These are phyloP conservation scores for Rhexocercosporidium sp. DNA, from an alignment of 2,329 filamentous ascomycete species.

Conservation along the genomic window DNA sequence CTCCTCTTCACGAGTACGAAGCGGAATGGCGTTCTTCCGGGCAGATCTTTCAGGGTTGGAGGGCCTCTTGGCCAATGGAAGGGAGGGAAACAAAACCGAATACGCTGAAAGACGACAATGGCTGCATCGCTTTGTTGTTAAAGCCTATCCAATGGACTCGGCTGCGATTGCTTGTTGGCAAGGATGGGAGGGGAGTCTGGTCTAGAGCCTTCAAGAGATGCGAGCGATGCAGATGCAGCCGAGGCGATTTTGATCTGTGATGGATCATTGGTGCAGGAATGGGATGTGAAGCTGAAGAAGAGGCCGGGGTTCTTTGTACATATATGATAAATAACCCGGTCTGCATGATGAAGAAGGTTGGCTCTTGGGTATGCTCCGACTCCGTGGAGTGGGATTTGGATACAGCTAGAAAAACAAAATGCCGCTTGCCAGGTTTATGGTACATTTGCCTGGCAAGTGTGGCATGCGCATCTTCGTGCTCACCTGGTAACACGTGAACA, in stretches of 20 bases:
- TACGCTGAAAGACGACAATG: slow-evolving; percentile 9
- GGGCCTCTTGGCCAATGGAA: neutral
- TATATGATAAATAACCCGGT: no score
- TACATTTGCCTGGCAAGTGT: neutral
- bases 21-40: slow-evolving; percentile 9
- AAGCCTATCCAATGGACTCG: neutral
- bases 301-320: no score
- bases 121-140: no score
- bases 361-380: neutral
- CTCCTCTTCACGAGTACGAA: slow-evolving; percentile 11
- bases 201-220: no score
- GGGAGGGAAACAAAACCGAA: slow-evolving; percentile 9
- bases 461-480: neutral
- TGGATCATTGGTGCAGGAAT: no score
- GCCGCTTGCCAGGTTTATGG: neutral
- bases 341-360: no score
- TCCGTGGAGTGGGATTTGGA: neutral
- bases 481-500: no score
- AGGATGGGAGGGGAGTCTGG: neutral
- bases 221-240: no score
- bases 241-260: no score
- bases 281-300: no score
- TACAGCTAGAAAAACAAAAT: neutral
- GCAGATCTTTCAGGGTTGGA: neutral
- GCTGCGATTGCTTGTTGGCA: neutral